These are phyloP conservation scores for Irpex sp. DNA, from an alignment of 1,284 basidiomycete species.

Conservation along the genomic window DNA sequence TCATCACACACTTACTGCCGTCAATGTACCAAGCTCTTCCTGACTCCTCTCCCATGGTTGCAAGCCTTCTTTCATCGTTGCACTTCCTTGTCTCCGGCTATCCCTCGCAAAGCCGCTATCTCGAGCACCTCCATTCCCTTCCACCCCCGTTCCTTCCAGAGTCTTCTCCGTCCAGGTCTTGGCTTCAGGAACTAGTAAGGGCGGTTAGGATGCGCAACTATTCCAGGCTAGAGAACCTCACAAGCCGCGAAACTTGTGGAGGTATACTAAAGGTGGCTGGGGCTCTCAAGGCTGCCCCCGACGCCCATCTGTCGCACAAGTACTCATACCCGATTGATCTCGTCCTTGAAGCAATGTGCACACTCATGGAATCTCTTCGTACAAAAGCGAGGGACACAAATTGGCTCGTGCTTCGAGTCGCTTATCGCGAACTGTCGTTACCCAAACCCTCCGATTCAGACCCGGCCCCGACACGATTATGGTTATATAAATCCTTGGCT, in stretches of 20 bases:
- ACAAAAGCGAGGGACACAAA: conserved; percentile 42
- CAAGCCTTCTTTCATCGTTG: conserved; percentile 43
- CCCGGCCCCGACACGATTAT: conserved; percentile 34
- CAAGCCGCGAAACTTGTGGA: conserved; percentile 19
- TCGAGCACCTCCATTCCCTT: conserved; percentile 39
- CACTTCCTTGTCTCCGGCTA: conserved; percentile 49
- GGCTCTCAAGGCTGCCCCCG: conserved; percentile 4
- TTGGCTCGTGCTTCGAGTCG: conserved; percentile 56
- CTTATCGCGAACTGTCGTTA: conserved; percentile 57
- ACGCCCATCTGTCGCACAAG: conserved; percentile 3
- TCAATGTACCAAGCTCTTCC: conserved; percentile 32
- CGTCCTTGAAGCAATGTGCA: conserved; percentile 35
- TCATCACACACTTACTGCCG: conserved; percentile 52
- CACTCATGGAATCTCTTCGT: conserved; percentile 42
- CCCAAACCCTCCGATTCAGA: conserved; percentile 24
- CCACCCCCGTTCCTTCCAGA: conserved; percentile 27
- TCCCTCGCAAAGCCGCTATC: conserved; percentile 54
- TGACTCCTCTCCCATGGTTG: conserved; percentile 20
- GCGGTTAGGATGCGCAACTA: conserved; percentile 49
- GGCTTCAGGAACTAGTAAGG: conserved; percentile 43
- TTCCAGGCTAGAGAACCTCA: conserved; percentile 40
- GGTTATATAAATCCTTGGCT: conserved; percentile 49
- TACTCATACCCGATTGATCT: conserved; percentile 19
- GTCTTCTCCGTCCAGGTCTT: conserved; percentile 30
- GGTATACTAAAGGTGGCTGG: conserved; percentile 4